Evolutionary conservation across 2,329 filamentous ascomycete genomes (phyloP), one percentile per base, ranked within the genome.

Genomic region (Aspergillus costaricaensis): DNA sequence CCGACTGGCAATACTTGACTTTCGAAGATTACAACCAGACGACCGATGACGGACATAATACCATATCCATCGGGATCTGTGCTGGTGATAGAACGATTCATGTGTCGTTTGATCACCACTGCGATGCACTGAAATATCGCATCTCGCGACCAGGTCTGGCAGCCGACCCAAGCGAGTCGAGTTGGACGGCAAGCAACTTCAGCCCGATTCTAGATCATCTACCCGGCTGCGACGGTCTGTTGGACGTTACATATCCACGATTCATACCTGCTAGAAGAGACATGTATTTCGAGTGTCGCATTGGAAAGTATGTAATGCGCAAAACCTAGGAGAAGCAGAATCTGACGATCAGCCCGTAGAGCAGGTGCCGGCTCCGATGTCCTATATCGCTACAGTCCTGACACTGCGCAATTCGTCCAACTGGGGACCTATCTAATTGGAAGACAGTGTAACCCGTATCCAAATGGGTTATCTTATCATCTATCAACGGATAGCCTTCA

Each of bases 11-110:
- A 19, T 30, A 47, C 4, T 27, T 55, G 39, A 55, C 53, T 12
- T 55, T 55, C n/a, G 43, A 43, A 2, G 39, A 55, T 14, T 55
- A 55, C 25, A 5, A 43, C 23, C 53, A 55, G 25, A 43, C 25
- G n/a, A 43, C 39, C 25, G 53, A 55, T 27, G 53, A 55, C 27
- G 53, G 53, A 27, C 53, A 55, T 25, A 55, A 55, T 41, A 55
- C 53, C 4, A 47, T 55, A 17, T 55, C 53, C 1, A 19, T 55
- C 4, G 53, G 53, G 5, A 55, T 55, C 25, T 55, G 53, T 36
- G 41, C 41, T 4, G 53, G 53, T 25, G 53, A 55, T 17, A 41
- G 39, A 27, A 55, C 53, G 5, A 47, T 55, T 17, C 53, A 55
- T 32, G 23, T 55, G n/a, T 43, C 53, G 5, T 55, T 55, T 7